Evolutionary conservation across 139 green algal genomes (phyloP), one percentile per base, ranked within the genome.

Genomic region (Bryopsis sp.): DNA sequence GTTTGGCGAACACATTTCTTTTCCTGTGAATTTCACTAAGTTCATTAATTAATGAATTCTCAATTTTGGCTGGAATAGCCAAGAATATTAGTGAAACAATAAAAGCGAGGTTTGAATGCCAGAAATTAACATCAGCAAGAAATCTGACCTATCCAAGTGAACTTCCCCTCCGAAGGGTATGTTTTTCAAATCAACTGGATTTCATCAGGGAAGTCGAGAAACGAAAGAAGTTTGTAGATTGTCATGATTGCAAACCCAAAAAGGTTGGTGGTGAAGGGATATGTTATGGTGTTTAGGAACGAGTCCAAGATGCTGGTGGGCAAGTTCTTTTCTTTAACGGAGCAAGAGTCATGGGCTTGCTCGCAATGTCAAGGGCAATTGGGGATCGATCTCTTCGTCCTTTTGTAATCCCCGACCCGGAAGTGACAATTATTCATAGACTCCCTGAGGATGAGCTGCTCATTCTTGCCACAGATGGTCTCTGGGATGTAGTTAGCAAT

Each of bases 251-350:
- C 43, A 54, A 54, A 54, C 19, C 43, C n/a, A n/a, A n/a, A n/a
- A n/a, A n/a, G n/a, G n/a, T n/a, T n/a, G n/a, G n/a, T n/a, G n/a
- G n/a, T n/a, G n/a, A n/a, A 54, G 43, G 15, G 19, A 11, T 19
- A 11, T 54, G 43, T 54, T 26, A 26, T 54, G 43, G 22, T 19
- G 22, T 39, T 63, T 64, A 85, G 74, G 77, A 81, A 66, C 73
- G 83, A n/a, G 84, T 94, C 38, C 77, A 89, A 68, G 80, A 80
- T 39, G 84, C 84, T 34, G 87, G 87, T 5, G 87, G 87, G 1
- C 80, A 90, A 60, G 84, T 94, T n/a, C 74, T 90, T 33, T 90
- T 80, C 67, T 92, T 82, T 77, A 90, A 93, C 39, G 87, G 85
- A 8, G 80, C 87, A 61, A 78, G 87, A 4, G 87, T 94, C 1